Conservation (phyloP, 2,329 filamentous ascomycete species). For the Pseudogymnoascus sp. region DNA sequence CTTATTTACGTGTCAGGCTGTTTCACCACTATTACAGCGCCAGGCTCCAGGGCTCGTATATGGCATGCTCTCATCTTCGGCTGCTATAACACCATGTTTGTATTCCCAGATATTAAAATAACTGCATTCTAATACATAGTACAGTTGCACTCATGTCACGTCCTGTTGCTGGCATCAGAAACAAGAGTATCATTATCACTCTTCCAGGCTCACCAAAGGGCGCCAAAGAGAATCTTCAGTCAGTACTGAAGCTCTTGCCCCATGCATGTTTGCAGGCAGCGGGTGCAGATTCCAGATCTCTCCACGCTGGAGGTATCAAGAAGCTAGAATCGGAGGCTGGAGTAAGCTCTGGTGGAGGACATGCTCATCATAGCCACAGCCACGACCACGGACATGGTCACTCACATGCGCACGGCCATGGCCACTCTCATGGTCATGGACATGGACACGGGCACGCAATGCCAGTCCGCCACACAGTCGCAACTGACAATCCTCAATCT, state of each 20-base stretch:
- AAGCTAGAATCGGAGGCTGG: constrained; percentile 81
- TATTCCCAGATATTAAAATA: not conserved
- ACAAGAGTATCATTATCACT: constrained; percentile 76
- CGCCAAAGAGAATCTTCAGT: constrained; percentile 84
- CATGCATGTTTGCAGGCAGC: constrained; percentile 90
- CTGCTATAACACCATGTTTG: constrained; percentile 84
- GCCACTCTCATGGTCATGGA: constrained; percentile 43
- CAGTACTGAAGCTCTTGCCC: constrained; percentile 80
- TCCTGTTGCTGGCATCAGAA: constrained; percentile 80
- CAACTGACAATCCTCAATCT: constrained; percentile 48
- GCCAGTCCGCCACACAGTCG: constrained; percentile 66
- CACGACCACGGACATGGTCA: constrained; percentile 35
- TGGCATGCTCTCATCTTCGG: constrained; percentile 80
- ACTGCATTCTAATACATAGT: constrained; percentile 20
- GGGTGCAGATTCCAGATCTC: constrained; percentile 68
- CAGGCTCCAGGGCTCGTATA: constrained; percentile 89
- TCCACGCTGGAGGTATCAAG: constrained; percentile 75
- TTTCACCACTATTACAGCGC: constrained; percentile 71
- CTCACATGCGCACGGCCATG: constrained; percentile 44
- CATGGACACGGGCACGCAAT: constrained; percentile 58
- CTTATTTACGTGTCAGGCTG: constrained; percentile 41
- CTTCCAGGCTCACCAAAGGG: constrained; percentile 93
- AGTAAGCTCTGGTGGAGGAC: constrained; percentile 31
- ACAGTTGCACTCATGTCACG: constrained; percentile 93
- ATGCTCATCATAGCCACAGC: constrained; percentile 22